Base-by-base conservation (phyloP, 2,329 filamentous ascomycete genomes). In the Alternaria sp. region DNA sequence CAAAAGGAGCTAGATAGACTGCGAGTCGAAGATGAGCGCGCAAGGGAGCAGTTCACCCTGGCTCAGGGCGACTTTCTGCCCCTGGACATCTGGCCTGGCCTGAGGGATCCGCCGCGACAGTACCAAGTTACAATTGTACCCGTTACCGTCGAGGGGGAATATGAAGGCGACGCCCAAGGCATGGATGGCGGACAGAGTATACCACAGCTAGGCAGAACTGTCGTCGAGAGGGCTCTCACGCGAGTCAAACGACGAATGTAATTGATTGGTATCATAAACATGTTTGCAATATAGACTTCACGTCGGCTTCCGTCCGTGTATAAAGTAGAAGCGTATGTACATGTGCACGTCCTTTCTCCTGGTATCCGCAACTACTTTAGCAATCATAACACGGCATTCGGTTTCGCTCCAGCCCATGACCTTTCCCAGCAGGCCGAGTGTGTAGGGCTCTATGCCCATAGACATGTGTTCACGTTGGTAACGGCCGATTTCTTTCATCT, bases 51-150 rank as follows among this genome's bases (percentile, higher is more conserved):
- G 0, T 98, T 99, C 75, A 85, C 90, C 33, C 83, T 88, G 28
- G 90, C 96, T 41, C 89, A 95, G 11, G 93, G 93, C 7, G 92
- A 96, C 63, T 96, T 88, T 73, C 79, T 99, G 10, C 95, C 95
- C 0, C 88, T 89, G 0, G 93, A 97, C 74, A 86, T 97, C 23
- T 97, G 93, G 92, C 88, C 88, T 0, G 90, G 89, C 1, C 48
- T 77, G 45, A 65, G 68, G 48, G 74, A 77, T 52, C 68, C 71
- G n/a, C 74, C 75, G 9, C 61, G 72, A 29, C 68, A 64, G 51
- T 78, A 77, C 48, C 71, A 76, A 55, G 71, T 78, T 7, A 68
- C 59, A n/a, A 56, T 69, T 14, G 60, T 76, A 17, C 53, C 62
- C 3, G 26, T 56, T 8, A 31, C 54, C n/a, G 41, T 53, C 4